Conservation (phyloP, 306 rosid genomes). For the Cucurbita pepo region DNA sequence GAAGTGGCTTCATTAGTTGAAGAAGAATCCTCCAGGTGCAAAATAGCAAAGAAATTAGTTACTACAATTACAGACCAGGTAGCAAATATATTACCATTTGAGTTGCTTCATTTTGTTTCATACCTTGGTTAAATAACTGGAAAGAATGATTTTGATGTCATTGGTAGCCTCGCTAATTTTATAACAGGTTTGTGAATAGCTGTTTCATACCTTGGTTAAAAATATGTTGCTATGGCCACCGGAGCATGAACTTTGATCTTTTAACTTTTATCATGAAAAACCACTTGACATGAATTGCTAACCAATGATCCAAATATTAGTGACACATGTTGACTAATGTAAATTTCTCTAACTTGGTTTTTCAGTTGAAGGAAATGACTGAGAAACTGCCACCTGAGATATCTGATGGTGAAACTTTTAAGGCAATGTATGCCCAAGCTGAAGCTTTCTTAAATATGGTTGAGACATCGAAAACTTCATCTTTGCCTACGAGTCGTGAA, state of each 20-base stretch:
- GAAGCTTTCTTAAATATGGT: constrained; percentile 29
- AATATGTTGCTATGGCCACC: background rate
- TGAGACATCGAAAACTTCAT: constrained; percentile 16
- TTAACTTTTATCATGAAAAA: background rate
- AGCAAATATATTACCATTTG: constrained; percentile 1
- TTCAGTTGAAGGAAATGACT: constrained; percentile 39
- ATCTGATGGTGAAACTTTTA: constrained; percentile 26
- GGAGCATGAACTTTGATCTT: background rate
- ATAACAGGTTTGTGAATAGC: background rate
- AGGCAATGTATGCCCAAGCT: constrained; percentile 34
- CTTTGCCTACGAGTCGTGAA: constrained; percentile 7
- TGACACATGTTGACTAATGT: constrained; percentile 10
- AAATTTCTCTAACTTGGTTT: constrained; percentile 13
- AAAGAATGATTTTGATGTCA: background rate
- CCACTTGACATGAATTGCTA: background rate
- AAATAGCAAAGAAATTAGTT: constrained; percentile 31
- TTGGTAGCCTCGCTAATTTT: background rate
- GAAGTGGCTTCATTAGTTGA: constrained; percentile 31
- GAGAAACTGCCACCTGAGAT: constrained; percentile 45
- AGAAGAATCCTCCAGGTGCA: constrained; percentile 45
- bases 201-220: background rate
- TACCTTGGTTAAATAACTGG: background rate
- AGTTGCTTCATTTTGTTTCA: background rate
- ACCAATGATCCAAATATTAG: background rate
- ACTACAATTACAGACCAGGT: constrained; percentile 63